Conservation (phyloP, 129 eudicot genomes). For the Flaveria linearis region DNA sequence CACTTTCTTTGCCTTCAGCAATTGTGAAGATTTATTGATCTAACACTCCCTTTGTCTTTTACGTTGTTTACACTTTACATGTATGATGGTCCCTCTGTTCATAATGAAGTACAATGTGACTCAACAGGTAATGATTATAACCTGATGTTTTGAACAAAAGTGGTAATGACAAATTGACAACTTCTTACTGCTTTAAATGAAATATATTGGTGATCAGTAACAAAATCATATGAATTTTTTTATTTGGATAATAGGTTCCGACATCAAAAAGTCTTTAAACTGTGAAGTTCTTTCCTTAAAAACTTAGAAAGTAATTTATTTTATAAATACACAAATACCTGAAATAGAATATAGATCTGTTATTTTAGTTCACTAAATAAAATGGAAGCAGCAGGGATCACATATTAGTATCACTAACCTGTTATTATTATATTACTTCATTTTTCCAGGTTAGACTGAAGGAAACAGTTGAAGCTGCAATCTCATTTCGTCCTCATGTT, state of each 20-base stretch:
- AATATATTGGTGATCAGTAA: conserved; percentile 4
- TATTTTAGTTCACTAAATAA: not conserved
- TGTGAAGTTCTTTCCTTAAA: not conserved
- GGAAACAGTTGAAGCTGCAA: conserved; percentile 72
- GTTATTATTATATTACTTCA: conserved; percentile 9
- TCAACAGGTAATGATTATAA: not conserved
- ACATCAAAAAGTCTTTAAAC: not conserved
- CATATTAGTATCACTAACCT: conserved; percentile 2
- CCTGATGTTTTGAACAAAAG: not conserved
- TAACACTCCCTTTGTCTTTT: not conserved
- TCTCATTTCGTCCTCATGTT: conserved; percentile 71
- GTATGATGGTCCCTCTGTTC: not conserved
- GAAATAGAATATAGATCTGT: conserved; percentile 9
- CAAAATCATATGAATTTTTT: not conserved
- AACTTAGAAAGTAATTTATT: not conserved
- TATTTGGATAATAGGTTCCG: not conserved
- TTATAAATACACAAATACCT: not conserved
- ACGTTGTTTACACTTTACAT: not conserved
- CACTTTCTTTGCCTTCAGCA: not conserved
- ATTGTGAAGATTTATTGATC: not conserved
- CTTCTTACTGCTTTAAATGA: not conserved
- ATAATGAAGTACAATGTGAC: not conserved
- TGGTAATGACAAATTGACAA: not conserved
- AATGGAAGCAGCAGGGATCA: conserved; percentile 1
- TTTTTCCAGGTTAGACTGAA: conserved; percentile 62